Evolutionary conservation across 352 stramenopile genomes (phyloP).

Genomic region (Hyaloperonospora arabidopsidis): DNA sequence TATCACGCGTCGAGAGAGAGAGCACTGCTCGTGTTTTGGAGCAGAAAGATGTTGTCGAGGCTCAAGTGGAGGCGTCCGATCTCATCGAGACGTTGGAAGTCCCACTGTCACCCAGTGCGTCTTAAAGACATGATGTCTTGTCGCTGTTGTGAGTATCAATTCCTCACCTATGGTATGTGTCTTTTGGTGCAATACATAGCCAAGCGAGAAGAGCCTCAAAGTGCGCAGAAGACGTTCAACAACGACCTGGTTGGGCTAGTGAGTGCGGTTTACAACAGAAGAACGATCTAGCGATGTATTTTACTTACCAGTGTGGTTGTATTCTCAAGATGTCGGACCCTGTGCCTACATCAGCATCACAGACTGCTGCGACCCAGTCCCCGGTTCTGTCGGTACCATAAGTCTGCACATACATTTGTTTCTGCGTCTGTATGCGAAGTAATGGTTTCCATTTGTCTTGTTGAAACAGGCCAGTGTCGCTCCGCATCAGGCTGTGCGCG

Average conservation of each 20-base stretch:
- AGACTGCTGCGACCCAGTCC: slow-evolving; percentile 30
- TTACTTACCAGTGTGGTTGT: background rate
- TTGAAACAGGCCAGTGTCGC: slow-evolving; percentile 14
- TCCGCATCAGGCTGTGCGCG: slow-evolving; percentile 28
- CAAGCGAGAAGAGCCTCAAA: slow-evolving; percentile 43
- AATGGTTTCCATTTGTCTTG: slow-evolving; percentile 5
- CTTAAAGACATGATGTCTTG: background rate
- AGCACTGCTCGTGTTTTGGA: slow-evolving; percentile 36
- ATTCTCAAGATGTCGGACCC: slow-evolving; percentile 35
- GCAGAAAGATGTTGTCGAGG: slow-evolving; percentile 26
- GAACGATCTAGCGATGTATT: background rate
- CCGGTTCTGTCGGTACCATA: slow-evolving; percentile 30
- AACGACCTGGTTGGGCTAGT: slow-evolving; percentile 78
- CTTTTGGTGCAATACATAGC: slow-evolving; percentile 16
- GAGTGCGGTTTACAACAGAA: slow-evolving; percentile 6
- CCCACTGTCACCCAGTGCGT: slow-evolving; percentile 22
- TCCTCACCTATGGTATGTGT: background rate
- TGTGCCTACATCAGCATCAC: slow-evolving; percentile 35
- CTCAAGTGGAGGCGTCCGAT: slow-evolving; percentile 38
- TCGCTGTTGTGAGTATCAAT: background rate
- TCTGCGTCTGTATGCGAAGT: background rate
- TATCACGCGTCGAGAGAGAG: slow-evolving; percentile 55
- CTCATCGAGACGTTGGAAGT: slow-evolving; percentile 66
- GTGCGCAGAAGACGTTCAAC: slow-evolving; percentile 59
- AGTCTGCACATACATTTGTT: background rate